Evolutionary conservation across 805 yeast genomes (phyloP).

Genomic region (Cyberlindnera mycetangii): DNA sequence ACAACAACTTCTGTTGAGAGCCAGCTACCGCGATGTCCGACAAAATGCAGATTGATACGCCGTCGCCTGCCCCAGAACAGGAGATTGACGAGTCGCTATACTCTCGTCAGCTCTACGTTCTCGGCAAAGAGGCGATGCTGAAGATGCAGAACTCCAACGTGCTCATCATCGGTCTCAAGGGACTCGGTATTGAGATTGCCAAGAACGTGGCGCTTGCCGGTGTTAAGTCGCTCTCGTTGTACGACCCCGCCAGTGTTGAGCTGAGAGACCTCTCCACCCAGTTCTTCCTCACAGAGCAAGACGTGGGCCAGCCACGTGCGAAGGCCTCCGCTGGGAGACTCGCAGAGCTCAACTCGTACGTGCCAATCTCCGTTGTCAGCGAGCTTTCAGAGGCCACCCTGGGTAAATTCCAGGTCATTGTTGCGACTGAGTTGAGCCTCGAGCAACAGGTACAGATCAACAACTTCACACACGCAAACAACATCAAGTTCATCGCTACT

Average conservation of each 20-base stretch:
- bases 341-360: conserved; percentile 84
- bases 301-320: conserved; percentile 80
- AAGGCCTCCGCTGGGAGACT: conserved; percentile 61
- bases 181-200: conserved; percentile 94
- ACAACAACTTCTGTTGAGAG: too few relatives aligned
- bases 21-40: conserved; percentile 25
- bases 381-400: conserved; percentile 54
- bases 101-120: conserved; percentile 93
- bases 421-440: conserved; percentile 73
- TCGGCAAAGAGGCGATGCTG: conserved; percentile 98
- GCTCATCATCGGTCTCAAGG: conserved; percentile 85
- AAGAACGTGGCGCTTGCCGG: conserved; percentile 97
- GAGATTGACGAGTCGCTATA: conserved; percentile 91
- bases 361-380: conserved; percentile 70
- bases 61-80: conserved; percentile 30
- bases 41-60: conserved; percentile 42
- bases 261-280: conserved; percentile 82
- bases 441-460: conserved; percentile 77
- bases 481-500: conserved; percentile 77
- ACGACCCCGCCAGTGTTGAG: conserved; percentile 71
- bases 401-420: conserved; percentile 67
- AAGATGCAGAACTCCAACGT: conserved; percentile 94
- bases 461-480: conserved; percentile 66
- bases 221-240: conserved; percentile 83
- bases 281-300: conserved; percentile 70